Evolutionary conservation across 257 asterid species (phyloP).

Genomic region (Rubia yunnanensis): DNA sequence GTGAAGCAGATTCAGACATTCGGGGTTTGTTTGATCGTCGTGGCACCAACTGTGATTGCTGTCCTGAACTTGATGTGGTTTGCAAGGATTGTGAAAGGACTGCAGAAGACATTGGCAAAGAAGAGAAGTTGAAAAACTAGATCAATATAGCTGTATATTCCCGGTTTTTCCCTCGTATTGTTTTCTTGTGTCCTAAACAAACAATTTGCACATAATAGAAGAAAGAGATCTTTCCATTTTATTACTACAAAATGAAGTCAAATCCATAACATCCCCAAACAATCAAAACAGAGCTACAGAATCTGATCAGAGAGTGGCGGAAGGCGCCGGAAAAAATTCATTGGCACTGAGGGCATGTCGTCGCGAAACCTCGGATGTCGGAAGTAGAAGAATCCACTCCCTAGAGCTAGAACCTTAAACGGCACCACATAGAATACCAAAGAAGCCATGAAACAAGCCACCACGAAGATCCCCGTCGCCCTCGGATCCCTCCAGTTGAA

Average conservation of each 20-base stretch:
- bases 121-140: conserved; percentile 35
- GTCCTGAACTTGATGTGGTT: conserved; percentile 68
- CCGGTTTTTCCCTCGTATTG: too few relatives aligned
- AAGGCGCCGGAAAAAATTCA: conserved; percentile 75
- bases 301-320: conserved; percentile 82
- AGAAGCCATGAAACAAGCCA: conserved; percentile 57
- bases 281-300: conserved; percentile 22
- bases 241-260: background rate
- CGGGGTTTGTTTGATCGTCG: conserved; percentile 32
- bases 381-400: conserved; percentile 56
- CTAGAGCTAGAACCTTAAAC: conserved; percentile 55
- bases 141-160: conserved; percentile 1
- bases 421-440: conserved; percentile 61
- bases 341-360: conserved; percentile 76
- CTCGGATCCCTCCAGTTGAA: conserved; percentile 88
- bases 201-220: background rate
- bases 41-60: conserved; percentile 34
- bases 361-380: conserved; percentile 84
- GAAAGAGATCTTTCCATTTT: background rate
- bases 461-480: conserved; percentile 68
- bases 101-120: conserved; percentile 54
- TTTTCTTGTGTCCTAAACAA: background rate
- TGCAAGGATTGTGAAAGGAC: conserved; percentile 54
- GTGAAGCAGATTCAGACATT: conserved; percentile 38
- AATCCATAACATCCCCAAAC: too few relatives aligned